Conservation (phyloP, 768 basidiomycete species). For the Cystobasidiopsis lactophilus region DNA sequence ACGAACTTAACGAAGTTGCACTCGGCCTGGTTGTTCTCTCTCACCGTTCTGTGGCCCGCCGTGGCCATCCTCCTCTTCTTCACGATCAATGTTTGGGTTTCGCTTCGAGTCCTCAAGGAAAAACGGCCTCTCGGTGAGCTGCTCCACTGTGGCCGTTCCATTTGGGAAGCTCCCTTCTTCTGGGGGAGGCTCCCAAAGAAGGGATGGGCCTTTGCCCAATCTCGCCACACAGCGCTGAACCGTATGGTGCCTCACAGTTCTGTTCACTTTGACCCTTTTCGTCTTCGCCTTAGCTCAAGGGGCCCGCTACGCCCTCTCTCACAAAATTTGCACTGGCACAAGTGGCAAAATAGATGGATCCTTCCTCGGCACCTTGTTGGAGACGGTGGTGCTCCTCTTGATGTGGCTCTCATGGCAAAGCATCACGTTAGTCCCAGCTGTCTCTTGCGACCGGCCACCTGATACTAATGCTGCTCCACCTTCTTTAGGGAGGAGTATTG, state of each 20-base stretch:
- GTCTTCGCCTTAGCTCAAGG: conserved; percentile 50
- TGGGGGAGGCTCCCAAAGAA: too few species aligned
- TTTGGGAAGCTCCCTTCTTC: too few species aligned
- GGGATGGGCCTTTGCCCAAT: too few species aligned
- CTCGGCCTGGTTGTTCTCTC: conserved; percentile 55
- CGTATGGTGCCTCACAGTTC: too few species aligned
- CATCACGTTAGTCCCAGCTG: too few species aligned
- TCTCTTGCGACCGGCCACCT: too few species aligned
- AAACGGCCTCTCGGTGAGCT: conserved; percentile 42
- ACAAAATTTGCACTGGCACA: conserved; percentile 45
- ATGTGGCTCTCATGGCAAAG: conserved; percentile 64
- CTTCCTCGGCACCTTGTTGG: conserved; percentile 64
- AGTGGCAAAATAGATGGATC: conserved; percentile 56
- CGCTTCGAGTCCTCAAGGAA: conserved; percentile 53
- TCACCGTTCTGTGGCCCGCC: conserved; percentile 60
- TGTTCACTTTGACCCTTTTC: conserved; percentile 47
- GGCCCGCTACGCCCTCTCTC: conserved; percentile 56
- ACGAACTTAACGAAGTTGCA: conserved; percentile 39
- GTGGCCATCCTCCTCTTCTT: conserved; percentile 47
- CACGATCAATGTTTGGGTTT: conserved; percentile 55
- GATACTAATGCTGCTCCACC: too few species aligned
- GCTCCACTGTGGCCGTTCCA: not conserved
- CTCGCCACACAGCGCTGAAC: too few species aligned
- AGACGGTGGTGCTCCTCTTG: conserved; percentile 46
- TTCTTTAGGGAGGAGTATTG: not conserved